phyloP scores from a whole-genome alignment of 306 rosid genomes.

The Rubus parviflorus region DNA sequence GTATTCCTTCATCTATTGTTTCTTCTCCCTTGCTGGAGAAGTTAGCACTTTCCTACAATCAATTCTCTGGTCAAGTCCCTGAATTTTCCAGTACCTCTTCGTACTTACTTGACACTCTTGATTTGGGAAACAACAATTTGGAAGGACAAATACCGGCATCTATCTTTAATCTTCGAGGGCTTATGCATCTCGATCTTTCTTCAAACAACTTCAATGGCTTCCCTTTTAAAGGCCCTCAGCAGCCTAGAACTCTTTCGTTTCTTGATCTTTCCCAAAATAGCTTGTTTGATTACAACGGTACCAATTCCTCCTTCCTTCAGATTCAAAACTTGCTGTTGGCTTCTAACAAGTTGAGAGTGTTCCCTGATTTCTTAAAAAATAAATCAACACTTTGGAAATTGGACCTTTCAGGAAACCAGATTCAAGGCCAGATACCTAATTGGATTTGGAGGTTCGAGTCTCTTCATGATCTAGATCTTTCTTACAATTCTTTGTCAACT shows the following conservation, averaged over 20 bases:
- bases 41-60: background rate
- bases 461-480: background rate
- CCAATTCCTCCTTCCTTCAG: slow-evolving; percentile 8
- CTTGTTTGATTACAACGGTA: background rate
- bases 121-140: slow-evolving; percentile 41
- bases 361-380: slow-evolving; percentile 29
- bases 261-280: slow-evolving; percentile 29
- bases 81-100: slow-evolving; percentile 24
- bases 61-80: slow-evolving; percentile 3
- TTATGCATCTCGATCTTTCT: background rate
- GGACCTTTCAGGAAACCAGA: slow-evolving; percentile 31
- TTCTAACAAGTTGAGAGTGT: slow-evolving; percentile 16
- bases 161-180: slow-evolving; percentile 23
- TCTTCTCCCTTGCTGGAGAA: background rate
- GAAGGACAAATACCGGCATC: slow-evolving; percentile 38
- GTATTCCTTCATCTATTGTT: slow-evolving; percentile 23
- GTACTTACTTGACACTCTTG: slow-evolving; percentile 5
- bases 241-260: background rate
- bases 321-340: slow-evolving; percentile 8
- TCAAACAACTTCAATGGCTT: slow-evolving; percentile 23
- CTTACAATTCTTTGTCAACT: slow-evolving; percentile 3
- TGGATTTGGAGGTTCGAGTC: slow-evolving; percentile 14
- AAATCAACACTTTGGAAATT: background rate
- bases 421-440: slow-evolving; percentile 14
- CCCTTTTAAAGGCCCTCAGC: background rate